Evolutionary conservation across 352 stramenopile species (phyloP).

Genomic region (Phytophthora cactorum): DNA sequence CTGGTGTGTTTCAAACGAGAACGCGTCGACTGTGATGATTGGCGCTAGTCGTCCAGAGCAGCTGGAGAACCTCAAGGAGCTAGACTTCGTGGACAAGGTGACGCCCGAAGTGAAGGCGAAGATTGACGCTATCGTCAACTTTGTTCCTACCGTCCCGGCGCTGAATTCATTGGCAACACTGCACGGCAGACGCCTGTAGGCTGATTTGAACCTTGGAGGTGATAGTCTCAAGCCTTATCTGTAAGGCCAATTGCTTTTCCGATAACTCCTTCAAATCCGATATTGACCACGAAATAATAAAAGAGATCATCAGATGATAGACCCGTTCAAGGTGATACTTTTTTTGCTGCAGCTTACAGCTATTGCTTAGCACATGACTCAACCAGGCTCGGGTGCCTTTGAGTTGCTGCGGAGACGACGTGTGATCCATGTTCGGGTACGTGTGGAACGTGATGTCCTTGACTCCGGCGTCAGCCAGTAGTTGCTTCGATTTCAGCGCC

Average conservation of each 20-base stretch:
- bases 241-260: too few relatives aligned
- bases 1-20: background rate
- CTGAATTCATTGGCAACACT: background rate
- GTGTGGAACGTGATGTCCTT: constrained; percentile 66
- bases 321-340: too few relatives aligned
- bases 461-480: constrained; percentile 49
- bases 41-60: background rate
- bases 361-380: constrained; percentile 36
- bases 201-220: too few relatives aligned
- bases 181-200: background rate
- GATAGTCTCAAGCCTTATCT: too few relatives aligned
- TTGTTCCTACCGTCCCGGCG: background rate
- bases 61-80: background rate
- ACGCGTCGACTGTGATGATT: background rate
- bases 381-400: constrained; percentile 60
- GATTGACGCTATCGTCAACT: background rate
- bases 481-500: constrained; percentile 48
- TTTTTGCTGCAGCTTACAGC: constrained; percentile 2
- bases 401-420: constrained; percentile 57
- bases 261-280: too few relatives aligned
- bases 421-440: constrained; percentile 68
- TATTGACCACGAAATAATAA: too few relatives aligned
- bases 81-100: background rate
- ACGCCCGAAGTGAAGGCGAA: background rate
- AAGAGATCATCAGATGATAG: too few relatives aligned